phyloP scores from a whole-genome alignment of 1,284 basidiomycete genomes.

The Rhizoctonia solani region DNA sequence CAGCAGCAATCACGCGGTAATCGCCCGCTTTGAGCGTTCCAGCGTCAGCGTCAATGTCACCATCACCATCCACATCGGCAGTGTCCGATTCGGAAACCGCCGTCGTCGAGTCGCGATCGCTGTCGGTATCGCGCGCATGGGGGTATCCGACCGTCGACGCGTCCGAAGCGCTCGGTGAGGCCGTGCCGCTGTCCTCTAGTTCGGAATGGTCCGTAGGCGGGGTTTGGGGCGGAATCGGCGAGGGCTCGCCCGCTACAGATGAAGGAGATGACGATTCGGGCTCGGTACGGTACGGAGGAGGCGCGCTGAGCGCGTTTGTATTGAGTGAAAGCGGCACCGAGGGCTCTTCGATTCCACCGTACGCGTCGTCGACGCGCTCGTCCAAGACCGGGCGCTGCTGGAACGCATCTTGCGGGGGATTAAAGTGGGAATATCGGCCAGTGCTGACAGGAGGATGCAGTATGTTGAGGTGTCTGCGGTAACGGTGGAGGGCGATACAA shows the following conservation, averaged over 20 bases:
- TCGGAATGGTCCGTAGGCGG: slow-evolving; percentile 7
- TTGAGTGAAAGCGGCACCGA: slow-evolving; percentile 13
- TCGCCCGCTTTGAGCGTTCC: slow-evolving; percentile 21
- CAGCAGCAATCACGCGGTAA: slow-evolving; percentile 12
- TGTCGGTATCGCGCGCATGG: slow-evolving; percentile 10
- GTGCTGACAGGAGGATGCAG: not conserved
- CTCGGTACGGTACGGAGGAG: slow-evolving; percentile 11
- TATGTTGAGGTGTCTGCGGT: slow-evolving; percentile 7
- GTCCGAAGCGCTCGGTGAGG: slow-evolving; percentile 25
- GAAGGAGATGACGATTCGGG: slow-evolving; percentile 13
- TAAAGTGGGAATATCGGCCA: not conserved
- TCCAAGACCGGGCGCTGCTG: not conserved
- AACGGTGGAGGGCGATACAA: slow-evolving; percentile 17
- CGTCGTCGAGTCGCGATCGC: slow-evolving; percentile 18
- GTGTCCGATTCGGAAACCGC: no score
- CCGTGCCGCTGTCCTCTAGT: slow-evolving; percentile 8
- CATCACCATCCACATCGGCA: no score
- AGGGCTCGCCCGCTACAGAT: slow-evolving; percentile 22
- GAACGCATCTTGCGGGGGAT: not conserved
- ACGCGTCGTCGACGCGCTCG: slow-evolving; percentile 14
- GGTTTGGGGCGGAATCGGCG: slow-evolving; percentile 13
- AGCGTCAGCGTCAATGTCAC: not conserved
- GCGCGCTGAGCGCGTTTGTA: not conserved
- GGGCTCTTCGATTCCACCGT: slow-evolving; percentile 20
- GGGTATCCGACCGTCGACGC: slow-evolving; percentile 25